Evolutionary conservation across 768 basidiomycete genomes (phyloP), one percentile per base, ranked within the genome.

Genomic region (Lanmaoa pseudosensibilis): DNA sequence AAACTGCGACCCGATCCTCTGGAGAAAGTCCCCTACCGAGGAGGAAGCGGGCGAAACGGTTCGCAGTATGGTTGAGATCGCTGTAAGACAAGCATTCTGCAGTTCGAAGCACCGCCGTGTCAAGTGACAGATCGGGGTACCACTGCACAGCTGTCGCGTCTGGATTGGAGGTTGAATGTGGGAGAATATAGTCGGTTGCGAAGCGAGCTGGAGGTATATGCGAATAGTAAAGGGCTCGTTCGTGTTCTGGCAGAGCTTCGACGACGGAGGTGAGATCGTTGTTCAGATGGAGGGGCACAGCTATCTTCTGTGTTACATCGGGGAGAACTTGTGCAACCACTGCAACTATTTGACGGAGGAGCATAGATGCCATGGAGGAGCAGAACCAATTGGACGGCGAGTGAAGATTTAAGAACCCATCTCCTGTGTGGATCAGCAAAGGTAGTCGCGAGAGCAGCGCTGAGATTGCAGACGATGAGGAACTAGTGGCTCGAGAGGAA

Each of bases 1-100:
- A 82, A 46, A 82, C 69, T 21, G 78, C 78, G 5, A 82, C 75
- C 23, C 74, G 73, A 51, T 78, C 76, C 54, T 76, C 77, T 16
- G 45, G 65, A 44, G 66, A 46, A 21, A 81, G 58, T 2, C 78
- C 77, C 16, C 56, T 57, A 5, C 57, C 57, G 19, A 75, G 56
- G 34, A 81, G 61, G 75, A 79, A 81, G 12, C 69, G 75, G 10
- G 77, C 78, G 2, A 79, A 56, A 59, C 72, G 71, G 57, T 80
- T 80, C 12, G 77, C 70, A 34, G 57, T 63, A 18, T 50, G 58
- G 49, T 79, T 64, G 25, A 79, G 65, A 41, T 75, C 70, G 37
- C 38, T 33, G 58, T 79, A 80, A 21, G 66, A 60, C 39, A 67
- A n/a, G 13, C 38, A 52, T 52, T 67, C 55, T 12, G 46, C 41